These are phyloP conservation scores for Colletotrichum musicola DNA, from an alignment of 2,329 filamentous ascomycete species.

Conservation along the genomic window DNA sequence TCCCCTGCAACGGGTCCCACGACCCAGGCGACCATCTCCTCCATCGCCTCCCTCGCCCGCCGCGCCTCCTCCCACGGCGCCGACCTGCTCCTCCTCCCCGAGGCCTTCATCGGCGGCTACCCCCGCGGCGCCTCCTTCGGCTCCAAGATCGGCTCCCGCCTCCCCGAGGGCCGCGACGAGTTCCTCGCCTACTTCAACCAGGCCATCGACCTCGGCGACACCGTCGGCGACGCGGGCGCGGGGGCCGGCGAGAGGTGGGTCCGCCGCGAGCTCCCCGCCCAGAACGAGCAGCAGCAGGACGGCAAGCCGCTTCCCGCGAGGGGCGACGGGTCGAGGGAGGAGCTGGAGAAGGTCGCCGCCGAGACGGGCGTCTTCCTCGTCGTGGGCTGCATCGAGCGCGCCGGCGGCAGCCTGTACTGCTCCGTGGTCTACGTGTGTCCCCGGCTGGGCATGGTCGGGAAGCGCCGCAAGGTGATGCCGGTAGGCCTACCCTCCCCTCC, in stretches of 20 bases:
- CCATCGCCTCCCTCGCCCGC: slow-evolving; percentile 73
- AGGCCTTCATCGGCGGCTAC: slow-evolving; percentile 93
- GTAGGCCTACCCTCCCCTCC: slow-evolving; percentile 58
- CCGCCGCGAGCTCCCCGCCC: slow-evolving; percentile 65
- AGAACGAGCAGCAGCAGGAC: slow-evolving; percentile 4
- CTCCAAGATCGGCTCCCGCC: slow-evolving; percentile 77
- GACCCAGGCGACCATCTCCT: slow-evolving; percentile 71
- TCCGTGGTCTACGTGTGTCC: slow-evolving; percentile 86
- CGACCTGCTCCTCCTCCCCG: slow-evolving; percentile 87
- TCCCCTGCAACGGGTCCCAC: slow-evolving; percentile 66
- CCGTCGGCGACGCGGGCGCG: slow-evolving; percentile 65
- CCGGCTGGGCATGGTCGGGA: slow-evolving; percentile 78
- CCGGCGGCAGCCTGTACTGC: slow-evolving; percentile 88
- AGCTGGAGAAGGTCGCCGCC: slow-evolving; percentile 79
- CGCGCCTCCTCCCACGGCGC: slow-evolving; percentile 68
- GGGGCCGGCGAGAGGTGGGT: slow-evolving; percentile 83
- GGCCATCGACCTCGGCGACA: slow-evolving; percentile 88
- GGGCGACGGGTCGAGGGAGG: slow-evolving; percentile 78
- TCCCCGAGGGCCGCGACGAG: slow-evolving; percentile 79
- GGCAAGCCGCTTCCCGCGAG: slow-evolving; percentile 54
- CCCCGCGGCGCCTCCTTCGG: slow-evolving; percentile 86
- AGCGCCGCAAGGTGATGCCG: slow-evolving; percentile 93
- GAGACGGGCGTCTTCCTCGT: slow-evolving; percentile 87
- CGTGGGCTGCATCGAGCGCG: slow-evolving; percentile 82
- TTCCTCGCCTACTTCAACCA: slow-evolving; percentile 83